Evolutionary conservation across 805 yeast genomes (phyloP), one percentile per base, ranked within the genome.

Genomic region (Metschnikowia colocasiae): DNA sequence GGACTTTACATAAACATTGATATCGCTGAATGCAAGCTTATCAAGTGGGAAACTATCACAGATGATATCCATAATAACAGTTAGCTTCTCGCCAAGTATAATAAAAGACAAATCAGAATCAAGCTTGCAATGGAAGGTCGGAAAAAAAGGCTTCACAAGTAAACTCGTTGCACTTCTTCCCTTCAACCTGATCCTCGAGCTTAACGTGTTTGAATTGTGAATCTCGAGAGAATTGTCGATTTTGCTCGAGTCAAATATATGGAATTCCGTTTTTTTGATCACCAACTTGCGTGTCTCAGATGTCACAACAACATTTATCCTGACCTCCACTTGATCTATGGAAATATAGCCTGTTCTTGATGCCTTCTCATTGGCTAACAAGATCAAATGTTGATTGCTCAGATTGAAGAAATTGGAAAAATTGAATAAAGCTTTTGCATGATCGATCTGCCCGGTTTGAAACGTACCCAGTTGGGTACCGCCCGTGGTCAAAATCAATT

Each of bases 21-120:
- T 47, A 38, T 54, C 51, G 27, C 54, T 50, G 48, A 62, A 63
- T 6, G 48, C 45, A 25, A 59, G 40, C 30, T 53, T 43, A 7
- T 47, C 48, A 19, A 48, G 46, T 34, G 56, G 42, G 5, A 55
- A 42, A 13, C 42, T 50, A 3, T 51, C 47, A 42, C 59, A 61
- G 4, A 54, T 32, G 16, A 67, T 51, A 7, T 44, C 43, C 15
- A 67, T 54, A 0, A 63, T 57, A 0, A 66, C 34, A 0, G 49
- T 16, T 2, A 67, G 42, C 45, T 59, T 63, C 47, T 69, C 75
- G 2, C 73, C 73, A 1, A 69, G 43, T 4, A 65, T 49, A 3
- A 65, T 49, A 1, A 59, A 45, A 2, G 48, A 36, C 2, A 53
- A 26, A 1, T 56, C 45, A 2, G 44, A 33, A 12, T 36, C 41